Conservation (phyloP, 2,329 filamentous ascomycete genomes). For the Aspergillus sclerotialis region DNA sequence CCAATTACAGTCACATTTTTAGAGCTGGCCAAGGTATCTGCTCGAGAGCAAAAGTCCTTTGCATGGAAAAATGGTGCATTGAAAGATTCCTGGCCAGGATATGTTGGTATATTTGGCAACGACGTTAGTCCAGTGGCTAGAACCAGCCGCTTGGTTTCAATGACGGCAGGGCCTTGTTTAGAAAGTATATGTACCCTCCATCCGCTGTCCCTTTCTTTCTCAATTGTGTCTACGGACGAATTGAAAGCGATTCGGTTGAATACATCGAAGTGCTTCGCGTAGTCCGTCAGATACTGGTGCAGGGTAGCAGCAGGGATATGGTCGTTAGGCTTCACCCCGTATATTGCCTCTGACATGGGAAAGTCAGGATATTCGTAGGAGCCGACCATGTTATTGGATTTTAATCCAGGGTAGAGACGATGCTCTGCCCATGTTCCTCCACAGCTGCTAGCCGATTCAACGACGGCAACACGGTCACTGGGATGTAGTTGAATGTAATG, state of each 20-base stretch:
- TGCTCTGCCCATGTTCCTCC: slow-evolving; percentile 10
- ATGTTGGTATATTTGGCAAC: slow-evolving; percentile 41
- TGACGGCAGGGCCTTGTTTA: slow-evolving; percentile 33
- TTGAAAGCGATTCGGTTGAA: background rate
- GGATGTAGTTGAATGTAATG: slow-evolving; percentile 51
- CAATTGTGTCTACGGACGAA: background rate
- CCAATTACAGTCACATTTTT: slow-evolving; percentile 51
- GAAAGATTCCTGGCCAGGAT: slow-evolving; percentile 43
- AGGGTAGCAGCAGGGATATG: slow-evolving; percentile 45
- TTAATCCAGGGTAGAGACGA: slow-evolving; percentile 6
- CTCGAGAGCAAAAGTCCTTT: slow-evolving; percentile 44
- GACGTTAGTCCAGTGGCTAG: slow-evolving; percentile 52
- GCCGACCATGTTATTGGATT: slow-evolving; percentile 7
- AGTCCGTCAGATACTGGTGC: slow-evolving; percentile 43
- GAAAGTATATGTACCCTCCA: slow-evolving; percentile 19
- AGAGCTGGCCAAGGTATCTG: too few relatives aligned
- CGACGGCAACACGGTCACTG: slow-evolving; percentile 42
- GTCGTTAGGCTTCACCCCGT: slow-evolving; percentile 37
- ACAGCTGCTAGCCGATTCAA: slow-evolving; percentile 41
- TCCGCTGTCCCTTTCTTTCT: background rate
- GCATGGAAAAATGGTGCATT: slow-evolving; percentile 45
- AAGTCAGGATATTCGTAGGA: slow-evolving; percentile 10
- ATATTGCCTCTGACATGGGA: slow-evolving; percentile 3
- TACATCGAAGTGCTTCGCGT: slow-evolving; percentile 34
- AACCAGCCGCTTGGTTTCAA: slow-evolving; percentile 44